Base-by-base conservation (phyloP, 2,329 filamentous ascomycete species). In the Endothia cerciana region DNA sequence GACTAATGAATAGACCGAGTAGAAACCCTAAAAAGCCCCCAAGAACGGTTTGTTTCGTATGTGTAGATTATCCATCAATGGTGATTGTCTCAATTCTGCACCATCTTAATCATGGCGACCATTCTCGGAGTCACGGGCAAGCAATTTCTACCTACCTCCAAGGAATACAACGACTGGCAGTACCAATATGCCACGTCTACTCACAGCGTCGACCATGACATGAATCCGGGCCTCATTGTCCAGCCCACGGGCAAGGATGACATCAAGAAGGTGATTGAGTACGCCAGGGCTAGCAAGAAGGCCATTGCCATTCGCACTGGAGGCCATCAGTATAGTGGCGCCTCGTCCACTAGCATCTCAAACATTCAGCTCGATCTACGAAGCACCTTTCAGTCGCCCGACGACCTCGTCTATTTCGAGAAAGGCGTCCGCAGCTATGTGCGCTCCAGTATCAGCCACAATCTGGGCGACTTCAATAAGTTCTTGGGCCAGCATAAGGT, bases 281-380 rank as follows among this genome's bases (percentile, higher is more conserved):
- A 79, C 65, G 81, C 81, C 2, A 77, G 73, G 49, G 70, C 74
- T 3, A 73, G 78, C 60, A 77, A 77, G 2, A 73, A 81, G 19
- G 76, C 79, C 3, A 75, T 84, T 1, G 80, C 82, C 11, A 77
- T 83, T 64, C 78, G 76, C 65, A 83, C 75, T 1, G 82, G 82
- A 0, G 82, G 82, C 0, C 82, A 84, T 63, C 81, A 83, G 68
- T 84, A 84, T 69, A 81, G 79, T 60, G 82, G 82, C 25, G 81
- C 82, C 15, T 83, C 77, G 0, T 83, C 81, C 0, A 82, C 81
- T 0, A 71, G 74, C 30, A 76, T 74, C 4, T 73, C 74, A 1
- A 81, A 81, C 60, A 83, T 84, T 62, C 81, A 82, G 66, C 70
- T 84, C 19, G 80, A 83, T 60, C 74, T 83, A 2, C 73, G 76